Evolutionary conservation across 768 basidiomycete species (phyloP), one percentile per base, ranked within the genome.

Genomic region (Trametes villosa): DNA sequence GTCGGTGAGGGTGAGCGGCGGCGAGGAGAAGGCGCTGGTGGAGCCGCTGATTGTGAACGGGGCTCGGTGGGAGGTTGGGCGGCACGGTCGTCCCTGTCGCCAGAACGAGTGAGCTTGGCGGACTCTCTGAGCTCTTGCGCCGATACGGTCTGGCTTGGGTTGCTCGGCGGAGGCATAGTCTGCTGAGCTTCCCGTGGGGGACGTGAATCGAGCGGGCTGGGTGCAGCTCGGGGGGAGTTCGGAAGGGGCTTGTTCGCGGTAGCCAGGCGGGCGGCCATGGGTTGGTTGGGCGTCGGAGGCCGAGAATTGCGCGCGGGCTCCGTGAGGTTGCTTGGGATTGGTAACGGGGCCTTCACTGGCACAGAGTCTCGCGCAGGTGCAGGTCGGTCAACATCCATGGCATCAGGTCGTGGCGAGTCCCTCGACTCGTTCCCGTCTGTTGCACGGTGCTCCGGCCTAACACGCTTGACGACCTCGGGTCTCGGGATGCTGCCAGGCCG

Each of bases 111-210:
- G 68, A 89, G 87, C 67, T 87, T 89, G 7, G 91, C 91, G 2
- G 88, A 91, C 70, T 90, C 89, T 50, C 92, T 82, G 17, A 92
- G 79, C 67, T 91, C 91, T 65, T 92, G 89, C 1, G 91, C 90
- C 11, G 88, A 89, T 7, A 78, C 74, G 0, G 91, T 92, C 67
- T 92, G 89, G 67, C 91, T 93, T 2, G 92, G 92, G 48, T 80
- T 85, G 26, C 77, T 79, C 18, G 92, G 92, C 4, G 92, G 92
- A 13, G 88, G 89, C 91, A 94, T 93, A 1, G 69, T 69, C 34
- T 83, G 79, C n/a, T 68, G 71, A 30, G 69, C 52, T 1, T 79
- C 81, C 17, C 51, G 60, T 12, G 26, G 17, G n/a, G 45, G 26
- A 26, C 51, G 52, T 18, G 40, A 44, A 30, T 64, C 63, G 6